These are phyloP conservation scores for Saccharomycopsis capsularis DNA, from an alignment of 805 yeast species.

Conservation along the genomic window DNA sequence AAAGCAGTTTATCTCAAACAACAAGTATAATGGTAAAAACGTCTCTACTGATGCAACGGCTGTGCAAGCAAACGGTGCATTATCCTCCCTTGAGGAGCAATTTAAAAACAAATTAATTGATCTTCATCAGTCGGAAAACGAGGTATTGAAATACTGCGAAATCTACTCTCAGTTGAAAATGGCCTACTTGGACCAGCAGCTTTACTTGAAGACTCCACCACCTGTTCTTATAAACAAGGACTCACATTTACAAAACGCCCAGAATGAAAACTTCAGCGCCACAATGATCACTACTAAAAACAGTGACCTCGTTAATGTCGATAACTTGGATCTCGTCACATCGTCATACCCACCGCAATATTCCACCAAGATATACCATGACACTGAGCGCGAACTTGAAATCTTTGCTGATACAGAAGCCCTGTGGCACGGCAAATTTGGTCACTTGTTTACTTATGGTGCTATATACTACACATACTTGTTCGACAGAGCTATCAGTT, in stretches of 20 bases:
- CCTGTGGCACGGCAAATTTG: conserved; percentile 91
- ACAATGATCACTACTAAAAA: conserved; percentile 5
- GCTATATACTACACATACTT: conserved; percentile 89
- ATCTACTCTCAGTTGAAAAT: conserved; percentile 80
- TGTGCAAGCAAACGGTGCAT: not conserved
- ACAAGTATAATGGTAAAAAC: not conserved
- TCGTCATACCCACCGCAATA: conserved; percentile 4
- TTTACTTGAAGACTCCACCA: conserved; percentile 43
- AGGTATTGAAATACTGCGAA: conserved; percentile 59
- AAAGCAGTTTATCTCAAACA: not conserved
- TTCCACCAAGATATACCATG: conserved; percentile 45
- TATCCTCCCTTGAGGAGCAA: conserved; percentile 1
- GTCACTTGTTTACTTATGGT: conserved; percentile 89
- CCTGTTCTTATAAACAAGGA: too few relatives aligned
- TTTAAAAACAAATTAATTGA: conserved; percentile 10
- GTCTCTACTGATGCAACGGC: not conserved
- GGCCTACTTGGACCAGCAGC: conserved; percentile 79
- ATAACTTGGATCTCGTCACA: conserved; percentile 17
- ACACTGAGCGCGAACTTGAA: conserved; percentile 48
- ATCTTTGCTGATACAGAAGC: conserved; percentile 65
- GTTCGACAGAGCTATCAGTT: conserved; percentile 87
- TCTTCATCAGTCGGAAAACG: conserved; percentile 42
- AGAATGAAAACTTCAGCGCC: not conserved
- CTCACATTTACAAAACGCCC: not conserved
- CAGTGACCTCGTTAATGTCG: conserved; percentile 12